phyloP scores from a whole-genome alignment of 208 protist species.

The Wallacemonas sp. region DNA sequence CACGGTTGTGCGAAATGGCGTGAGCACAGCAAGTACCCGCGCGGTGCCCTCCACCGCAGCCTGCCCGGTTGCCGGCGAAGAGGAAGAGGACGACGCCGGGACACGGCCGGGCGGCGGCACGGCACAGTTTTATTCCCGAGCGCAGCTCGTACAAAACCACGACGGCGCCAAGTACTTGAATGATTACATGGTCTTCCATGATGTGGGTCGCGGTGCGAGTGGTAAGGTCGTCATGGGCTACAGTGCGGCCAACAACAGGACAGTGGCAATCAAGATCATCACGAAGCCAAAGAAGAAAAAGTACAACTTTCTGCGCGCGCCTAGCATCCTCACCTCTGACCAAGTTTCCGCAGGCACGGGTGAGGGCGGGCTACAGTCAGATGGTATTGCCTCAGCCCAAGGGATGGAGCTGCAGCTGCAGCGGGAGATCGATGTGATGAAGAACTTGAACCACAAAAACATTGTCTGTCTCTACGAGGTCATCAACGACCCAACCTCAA shows the following conservation, averaged over 20 bases:
- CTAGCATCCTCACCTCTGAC: slow-evolving; percentile 4
- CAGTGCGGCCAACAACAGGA: slow-evolving; percentile 17
- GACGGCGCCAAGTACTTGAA: slow-evolving; percentile 41
- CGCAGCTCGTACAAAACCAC: slow-evolving; percentile 12
- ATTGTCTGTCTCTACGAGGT: slow-evolving; percentile 91
- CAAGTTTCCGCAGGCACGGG: slow-evolving; percentile 14
- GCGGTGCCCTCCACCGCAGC: not conserved
- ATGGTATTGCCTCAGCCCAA: slow-evolving; percentile 18
- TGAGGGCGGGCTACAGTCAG: slow-evolving; percentile 16
- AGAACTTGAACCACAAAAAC: slow-evolving; percentile 91
- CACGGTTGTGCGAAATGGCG: too few relatives aligned
- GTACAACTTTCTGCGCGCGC: slow-evolving; percentile 9
- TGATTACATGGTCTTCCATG: slow-evolving; percentile 44
- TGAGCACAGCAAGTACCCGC: not conserved
- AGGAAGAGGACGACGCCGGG: slow-evolving; percentile 6
- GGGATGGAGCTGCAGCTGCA: slow-evolving; percentile 25
- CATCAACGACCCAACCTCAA: slow-evolving; percentile 87
- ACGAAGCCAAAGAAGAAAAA: slow-evolving; percentile 16
- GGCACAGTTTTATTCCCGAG: slow-evolving; percentile 15
- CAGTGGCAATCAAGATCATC: slow-evolving; percentile 53
- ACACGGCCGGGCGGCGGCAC: not conserved
- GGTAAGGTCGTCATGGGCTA: slow-evolving; percentile 44
- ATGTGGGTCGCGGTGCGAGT: slow-evolving; percentile 35
- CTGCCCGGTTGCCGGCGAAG: not conserved
- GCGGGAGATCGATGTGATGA: slow-evolving; percentile 93